phyloP scores from a whole-genome alignment of 352 stramenopile genomes.

The Pythium phragmiticola region DNA sequence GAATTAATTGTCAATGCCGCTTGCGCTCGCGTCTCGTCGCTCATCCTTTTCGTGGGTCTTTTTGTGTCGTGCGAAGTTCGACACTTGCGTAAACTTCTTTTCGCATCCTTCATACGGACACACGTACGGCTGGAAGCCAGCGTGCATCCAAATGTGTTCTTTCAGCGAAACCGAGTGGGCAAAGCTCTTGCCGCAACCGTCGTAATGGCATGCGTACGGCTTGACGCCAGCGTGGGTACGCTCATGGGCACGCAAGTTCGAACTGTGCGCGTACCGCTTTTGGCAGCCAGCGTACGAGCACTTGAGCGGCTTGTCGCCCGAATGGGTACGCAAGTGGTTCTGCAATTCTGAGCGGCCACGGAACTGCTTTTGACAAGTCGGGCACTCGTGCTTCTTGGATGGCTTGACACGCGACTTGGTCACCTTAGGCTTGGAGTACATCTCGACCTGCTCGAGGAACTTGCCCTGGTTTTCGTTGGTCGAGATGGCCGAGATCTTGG shows the following conservation, averaged over 20 bases:
- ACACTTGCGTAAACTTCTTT: slow-evolving; percentile 90
- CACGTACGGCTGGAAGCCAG: slow-evolving; percentile 88
- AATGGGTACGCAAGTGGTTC: slow-evolving; percentile 90
- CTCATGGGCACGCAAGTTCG: slow-evolving; percentile 90
- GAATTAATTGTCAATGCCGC: slow-evolving; percentile 17
- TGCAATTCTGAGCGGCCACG: slow-evolving; percentile 79
- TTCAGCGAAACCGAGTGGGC: slow-evolving; percentile 90
- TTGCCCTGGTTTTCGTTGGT: slow-evolving; percentile 80
- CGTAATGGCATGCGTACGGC: slow-evolving; percentile 89
- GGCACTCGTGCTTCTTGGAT: slow-evolving; percentile 85
- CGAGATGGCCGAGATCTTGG: slow-evolving; percentile 72
- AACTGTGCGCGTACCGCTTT: slow-evolving; percentile 90
- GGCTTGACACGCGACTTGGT: slow-evolving; percentile 87
- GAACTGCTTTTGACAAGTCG: slow-evolving; percentile 85
- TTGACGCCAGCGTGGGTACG: slow-evolving; percentile 89
- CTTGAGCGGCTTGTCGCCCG: slow-evolving; percentile 87
- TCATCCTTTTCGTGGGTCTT: slow-evolving; percentile 86
- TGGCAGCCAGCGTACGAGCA: slow-evolving; percentile 84
- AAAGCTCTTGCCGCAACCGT: slow-evolving; percentile 89
- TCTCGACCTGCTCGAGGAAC: slow-evolving; percentile 86
- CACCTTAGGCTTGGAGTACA: slow-evolving; percentile 87
- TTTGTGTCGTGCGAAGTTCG: slow-evolving; percentile 86
- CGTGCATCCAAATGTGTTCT: slow-evolving; percentile 92
- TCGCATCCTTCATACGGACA: slow-evolving; percentile 88
- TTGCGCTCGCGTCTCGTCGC: slow-evolving; percentile 31